Conservation (phyloP, 1,284 basidiomycete species). For the Salmacisia buchloeana region DNA sequence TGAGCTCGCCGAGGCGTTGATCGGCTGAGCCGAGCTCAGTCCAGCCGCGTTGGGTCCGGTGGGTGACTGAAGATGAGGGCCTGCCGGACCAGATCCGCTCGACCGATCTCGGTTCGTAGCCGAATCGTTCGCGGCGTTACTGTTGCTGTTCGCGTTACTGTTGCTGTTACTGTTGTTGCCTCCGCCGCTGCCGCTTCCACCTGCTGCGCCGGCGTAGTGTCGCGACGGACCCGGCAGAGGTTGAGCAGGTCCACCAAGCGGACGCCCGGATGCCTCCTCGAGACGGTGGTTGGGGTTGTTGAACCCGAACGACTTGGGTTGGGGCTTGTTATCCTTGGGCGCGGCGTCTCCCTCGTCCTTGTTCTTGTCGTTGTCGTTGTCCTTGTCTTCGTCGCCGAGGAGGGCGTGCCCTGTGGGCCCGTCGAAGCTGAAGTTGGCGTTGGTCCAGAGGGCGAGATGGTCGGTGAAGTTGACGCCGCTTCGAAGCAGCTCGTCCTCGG, state of each 20-base stretch:
- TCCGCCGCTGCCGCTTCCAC: background rate
- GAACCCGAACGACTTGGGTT: constrained; percentile 3
- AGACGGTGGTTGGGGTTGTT: constrained; percentile 9
- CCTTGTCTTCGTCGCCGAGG: constrained; percentile 47
- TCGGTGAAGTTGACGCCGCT: constrained; percentile 37
- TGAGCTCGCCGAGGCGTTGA: too few species aligned
- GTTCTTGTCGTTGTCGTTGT: constrained; percentile 40
- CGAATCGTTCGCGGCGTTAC: background rate
- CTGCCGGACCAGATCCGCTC: background rate
- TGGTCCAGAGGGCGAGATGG: constrained; percentile 49
- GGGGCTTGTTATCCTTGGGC: constrained; percentile 18
- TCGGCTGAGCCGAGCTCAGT: background rate
- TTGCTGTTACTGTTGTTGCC: constrained; percentile 10
- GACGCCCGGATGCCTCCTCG: background rate
- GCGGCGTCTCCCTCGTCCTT: constrained; percentile 27
- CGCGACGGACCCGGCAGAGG: background rate
- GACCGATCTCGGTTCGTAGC: background rate
- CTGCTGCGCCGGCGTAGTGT: background rate
- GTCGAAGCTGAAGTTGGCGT: constrained; percentile 49
- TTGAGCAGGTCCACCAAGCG: constrained; percentile 8
- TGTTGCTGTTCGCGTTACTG: background rate
- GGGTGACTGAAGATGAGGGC: too few species aligned
- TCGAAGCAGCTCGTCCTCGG: constrained; percentile 5
- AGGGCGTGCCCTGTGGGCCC: constrained; percentile 48
- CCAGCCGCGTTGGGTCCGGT: too few species aligned